These are phyloP conservation scores for Rhizopus sp. DNA, from an alignment of 371 early-diverging fungal genomes.

Conservation along the genomic window DNA sequence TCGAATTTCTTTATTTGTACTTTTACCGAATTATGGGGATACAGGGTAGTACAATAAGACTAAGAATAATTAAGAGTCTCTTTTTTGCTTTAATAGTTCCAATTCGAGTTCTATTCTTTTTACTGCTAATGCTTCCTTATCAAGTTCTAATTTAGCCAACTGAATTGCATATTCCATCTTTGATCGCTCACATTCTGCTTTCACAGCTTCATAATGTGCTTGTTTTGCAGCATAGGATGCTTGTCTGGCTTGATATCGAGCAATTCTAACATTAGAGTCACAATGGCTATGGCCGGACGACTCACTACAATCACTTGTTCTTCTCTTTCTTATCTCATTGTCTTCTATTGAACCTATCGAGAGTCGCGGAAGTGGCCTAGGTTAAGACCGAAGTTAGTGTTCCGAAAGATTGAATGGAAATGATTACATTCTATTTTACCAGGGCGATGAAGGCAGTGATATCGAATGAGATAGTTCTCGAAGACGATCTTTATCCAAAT, in stretches of 20 bases:
- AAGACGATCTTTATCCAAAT: conserved; percentile 17
- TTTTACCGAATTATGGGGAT: conserved; percentile 1
- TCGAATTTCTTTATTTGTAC: neutral
- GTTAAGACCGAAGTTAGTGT: conserved; percentile 2
- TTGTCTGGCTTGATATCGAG: conserved; percentile 16
- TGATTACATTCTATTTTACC: conserved; percentile 16
- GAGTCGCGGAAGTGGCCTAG: conserved; percentile 20
- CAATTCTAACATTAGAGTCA: conserved; percentile 7
- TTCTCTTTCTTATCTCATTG: conserved; percentile 1
- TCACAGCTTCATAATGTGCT: conserved; percentile 20
- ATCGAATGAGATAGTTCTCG: conserved; percentile 7
- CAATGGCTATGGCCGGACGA: neutral
- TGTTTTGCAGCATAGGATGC: conserved; percentile 24
- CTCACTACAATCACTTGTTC: neutral
- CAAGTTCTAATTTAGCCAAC: conserved; percentile 22
- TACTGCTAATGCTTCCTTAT: conserved; percentile 17
- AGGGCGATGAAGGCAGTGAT: conserved; percentile 7
- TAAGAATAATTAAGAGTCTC: neutral
- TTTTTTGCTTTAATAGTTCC: conserved; percentile 15
- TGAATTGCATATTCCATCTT: conserved; percentile 25
- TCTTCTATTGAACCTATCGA: conserved; percentile 7
- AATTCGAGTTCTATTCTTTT: conserved; percentile 25
- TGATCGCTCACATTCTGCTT: conserved; percentile 16
- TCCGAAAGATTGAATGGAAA: conserved; percentile 4
- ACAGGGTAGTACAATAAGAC: neutral